Evolutionary conservation across 805 yeast genomes (phyloP).

Genomic region (Naumovozyma dairenensis): DNA sequence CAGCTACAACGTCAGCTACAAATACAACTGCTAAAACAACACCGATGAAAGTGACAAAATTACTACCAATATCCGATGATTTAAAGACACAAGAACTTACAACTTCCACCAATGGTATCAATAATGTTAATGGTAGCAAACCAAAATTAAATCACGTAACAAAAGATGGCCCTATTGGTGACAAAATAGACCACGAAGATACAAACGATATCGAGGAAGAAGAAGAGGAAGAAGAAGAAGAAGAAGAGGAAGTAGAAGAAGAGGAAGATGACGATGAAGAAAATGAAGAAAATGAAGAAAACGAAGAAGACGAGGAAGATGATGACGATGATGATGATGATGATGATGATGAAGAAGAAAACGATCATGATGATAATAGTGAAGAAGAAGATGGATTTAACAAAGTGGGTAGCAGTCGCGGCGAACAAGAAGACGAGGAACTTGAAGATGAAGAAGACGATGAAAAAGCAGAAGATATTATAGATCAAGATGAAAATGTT

Average conservation of each 20-base stretch:
- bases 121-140: too few species aligned
- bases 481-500: constrained; percentile 27
- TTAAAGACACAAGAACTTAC: too few species aligned
- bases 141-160: too few species aligned
- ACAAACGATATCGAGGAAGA: not conserved
- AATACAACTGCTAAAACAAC: too few species aligned
- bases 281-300: constrained; percentile 26
- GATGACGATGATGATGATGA: constrained; percentile 13
- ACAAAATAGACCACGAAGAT: too few species aligned
- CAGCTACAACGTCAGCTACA: not conserved
- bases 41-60: too few species aligned
- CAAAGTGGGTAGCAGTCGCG: constrained; percentile 1
- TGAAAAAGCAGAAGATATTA: constrained; percentile 7
- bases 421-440: not conserved
- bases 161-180: too few species aligned
- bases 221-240: constrained; percentile 1
- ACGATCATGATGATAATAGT: constrained; percentile 6
- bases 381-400: constrained; percentile 9
- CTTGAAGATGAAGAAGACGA: constrained; percentile 2
- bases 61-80: too few species aligned
- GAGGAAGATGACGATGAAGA: constrained; percentile 18
- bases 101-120: too few species aligned
- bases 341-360: constrained; percentile 10
- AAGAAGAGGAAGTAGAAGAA: constrained; percentile 4
- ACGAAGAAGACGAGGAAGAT: constrained; percentile 18